Evolutionary conservation across 345 rosid species (phyloP), one percentile per base, ranked within the genome.

Genomic region (Capsella bursapastoris): DNA sequence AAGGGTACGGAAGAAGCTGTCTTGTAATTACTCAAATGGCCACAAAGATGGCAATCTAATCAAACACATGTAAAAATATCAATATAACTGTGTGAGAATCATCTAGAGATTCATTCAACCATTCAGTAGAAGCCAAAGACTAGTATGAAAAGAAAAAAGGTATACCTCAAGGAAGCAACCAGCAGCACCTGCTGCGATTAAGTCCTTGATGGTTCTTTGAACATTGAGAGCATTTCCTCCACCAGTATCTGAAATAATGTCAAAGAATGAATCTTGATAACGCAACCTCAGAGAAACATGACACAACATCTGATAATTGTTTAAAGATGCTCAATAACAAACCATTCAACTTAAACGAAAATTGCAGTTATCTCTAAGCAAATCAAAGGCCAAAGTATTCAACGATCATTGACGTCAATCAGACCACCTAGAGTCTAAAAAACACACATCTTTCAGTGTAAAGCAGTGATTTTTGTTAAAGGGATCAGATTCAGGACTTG

Each of bases 81-180:
- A 27, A 38, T 50, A 35, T 9, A 41, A 29, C 25, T 2, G 18
- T 40, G n/a, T 60, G 28, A 8, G 40, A 37, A 37, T 37, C 40
- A 8, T 8, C 25, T 37, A 37, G 40, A 34, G 37, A 34, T 34
- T 6, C 13, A 48, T 34, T 6, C 13, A 48, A 53, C 43, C 14
- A 44, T 47, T 47, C 47, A 47, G 12, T 28, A 40, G 12, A 50
- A 50, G 9, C 56, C 38, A 56, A 18, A 52, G 9, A 31, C 27
- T n/a, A 59, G 15, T 15, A 12, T 38, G 43, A 38, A 22, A 22
- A 22, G 2, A 51, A 35, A 37, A 14, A 44, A 4, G 0, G 5
- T 8, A 50, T 27, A 87, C 90, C 89, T 87, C 91, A 47, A 85
- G 86, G 79, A 87, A 85, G 75, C 85, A 87, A 66, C 89, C 89